Evolutionary conservation across 1,284 basidiomycete genomes (phyloP), one percentile per base, ranked within the genome.

Genomic region (Rhodotorula sp.): DNA sequence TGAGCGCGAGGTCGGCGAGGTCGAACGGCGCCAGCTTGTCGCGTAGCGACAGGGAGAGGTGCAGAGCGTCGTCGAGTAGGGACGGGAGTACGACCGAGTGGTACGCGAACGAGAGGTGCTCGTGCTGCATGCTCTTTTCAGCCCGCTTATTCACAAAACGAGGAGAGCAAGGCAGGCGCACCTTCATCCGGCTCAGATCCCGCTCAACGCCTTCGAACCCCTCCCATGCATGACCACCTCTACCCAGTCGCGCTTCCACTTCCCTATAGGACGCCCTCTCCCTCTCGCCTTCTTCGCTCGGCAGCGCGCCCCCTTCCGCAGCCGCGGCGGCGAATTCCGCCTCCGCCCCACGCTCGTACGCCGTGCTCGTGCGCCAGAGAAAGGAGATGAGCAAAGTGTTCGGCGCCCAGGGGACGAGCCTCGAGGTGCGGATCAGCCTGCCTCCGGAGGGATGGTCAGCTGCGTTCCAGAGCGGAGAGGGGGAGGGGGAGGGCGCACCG

Each of bases 301-400:
- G 27, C 51, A 13, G 17, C 15, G n/a, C 51, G 51, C 29, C 51
- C 29, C 19, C n/a, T n/a, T n/a, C n/a, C n/a, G n/a, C n/a, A n/a
- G n/a, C 29, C n/a, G 39, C 22, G 8, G 37, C 46, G 5, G 36
- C 55, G 46, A 29, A 64, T 13, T 21, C 34, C 17, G 48, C 19
- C 6, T 64, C 63, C 34, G 58, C 19, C 0, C 63, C 63, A 7
- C 63, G 63, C 55, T 64, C 63, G 63, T 64, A 64, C 2, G 44
- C 21, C 8, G 6, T 4, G 3, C 25, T 29, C 29, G 19, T 48
- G 37, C 63, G 63, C 54, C 34, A 64, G 7, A 64, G 55, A 46
- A 58, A 57, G 15, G 36, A 32, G 5, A 48, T 34, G 55, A 64
- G 63, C 1, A 3, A 32, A 1, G 46, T 50, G 5, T 8, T 9